Evolutionary conservation across 495 filamentous ascomycete species (phyloP).

Genomic region (Xylaria scruposa): DNA sequence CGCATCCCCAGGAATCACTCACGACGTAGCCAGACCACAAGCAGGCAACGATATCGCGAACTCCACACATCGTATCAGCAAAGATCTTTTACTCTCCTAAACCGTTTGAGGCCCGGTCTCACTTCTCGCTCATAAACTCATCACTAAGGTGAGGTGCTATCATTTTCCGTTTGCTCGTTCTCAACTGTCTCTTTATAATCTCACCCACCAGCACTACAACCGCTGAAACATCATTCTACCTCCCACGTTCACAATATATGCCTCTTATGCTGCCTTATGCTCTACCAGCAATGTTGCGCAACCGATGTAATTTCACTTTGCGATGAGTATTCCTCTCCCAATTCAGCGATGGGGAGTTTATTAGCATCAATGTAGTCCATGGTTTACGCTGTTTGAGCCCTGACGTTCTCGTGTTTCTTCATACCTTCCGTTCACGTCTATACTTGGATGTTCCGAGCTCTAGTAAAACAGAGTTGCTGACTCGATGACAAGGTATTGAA

Average conservation of each 20-base stretch:
- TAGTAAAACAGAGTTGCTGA: slow-evolving; percentile 2
- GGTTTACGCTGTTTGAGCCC: not conserved
- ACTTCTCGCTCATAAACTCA: not conserved
- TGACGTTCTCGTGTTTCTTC: not conserved
- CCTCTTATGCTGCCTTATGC: not conserved
- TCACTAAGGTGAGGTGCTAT: slow-evolving; percentile 10
- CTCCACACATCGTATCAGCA: slow-evolving; percentile 13
- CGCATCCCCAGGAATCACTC: not conserved
- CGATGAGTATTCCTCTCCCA: not conserved
- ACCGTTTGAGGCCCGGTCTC: not conserved
- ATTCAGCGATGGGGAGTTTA: not conserved
- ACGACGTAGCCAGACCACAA: not conserved
- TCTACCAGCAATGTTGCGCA: not conserved
- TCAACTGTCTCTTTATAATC: not conserved
- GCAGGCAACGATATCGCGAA: not conserved
- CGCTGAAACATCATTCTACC: not conserved
- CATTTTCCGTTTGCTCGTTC: not conserved
- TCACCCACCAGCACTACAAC: not conserved
- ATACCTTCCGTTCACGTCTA: not conserved
- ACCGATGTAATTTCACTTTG: not conserved
- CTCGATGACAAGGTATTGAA: not conserved
- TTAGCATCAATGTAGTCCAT: not conserved
- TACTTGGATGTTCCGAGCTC: not conserved
- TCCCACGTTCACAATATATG: not conserved
- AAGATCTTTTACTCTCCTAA: not conserved